Evolutionary conservation across 257 asterid genomes (phyloP), one percentile per base, ranked within the genome.

Genomic region (Nicotiana benthamiana): DNA sequence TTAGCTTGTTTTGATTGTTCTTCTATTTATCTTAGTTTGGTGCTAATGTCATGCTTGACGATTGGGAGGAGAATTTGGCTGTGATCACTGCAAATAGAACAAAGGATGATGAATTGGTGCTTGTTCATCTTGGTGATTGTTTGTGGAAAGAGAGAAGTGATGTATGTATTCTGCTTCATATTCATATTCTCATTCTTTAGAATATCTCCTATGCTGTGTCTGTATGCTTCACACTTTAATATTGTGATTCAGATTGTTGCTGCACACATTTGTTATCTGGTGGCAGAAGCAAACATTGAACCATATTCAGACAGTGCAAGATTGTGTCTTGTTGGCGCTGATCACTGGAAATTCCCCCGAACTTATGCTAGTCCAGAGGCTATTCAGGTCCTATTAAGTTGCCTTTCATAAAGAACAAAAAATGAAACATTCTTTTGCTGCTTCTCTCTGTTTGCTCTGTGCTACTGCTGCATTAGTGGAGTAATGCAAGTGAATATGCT

Each of bases 301-400:
- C 90, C 90, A 61, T 95, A 88, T 84, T 93, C 99, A 54, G 94
- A 93, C 87, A 91, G 85, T 75, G 95, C 99, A 77, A 93, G 99
- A 84, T 52, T 95, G 88, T 95, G 99, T 85, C 99, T 95, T 78
- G 82, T 92, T 52, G 99, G 99, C 81, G 97, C 99, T 43, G 97
- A 95, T 88, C 99, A 95, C 79, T 93, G 88, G 93, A 95, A 91
- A 81, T 90, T 75, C 75, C 99, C 99, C 4, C 91, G 98, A 75
- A 92, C 98, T n/a, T 95, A 88, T 85, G 98, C 97, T 9, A 90
- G 94, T 82, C 97, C 99, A 79, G 97, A 92, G 80, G 97, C 99
- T 52, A 95, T 95, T 90, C 99, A 95, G 99, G 99, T 95, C 79
- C 75, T 76, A 74, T 74, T 54, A n/a, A 78, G 52, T 80, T 88